Percentiles rank a stretch among this genome's conserved stretches.
Conservation (phyloP, 1,284 basidiomycete species). For the Papiliotrema nemorosa region DNA sequence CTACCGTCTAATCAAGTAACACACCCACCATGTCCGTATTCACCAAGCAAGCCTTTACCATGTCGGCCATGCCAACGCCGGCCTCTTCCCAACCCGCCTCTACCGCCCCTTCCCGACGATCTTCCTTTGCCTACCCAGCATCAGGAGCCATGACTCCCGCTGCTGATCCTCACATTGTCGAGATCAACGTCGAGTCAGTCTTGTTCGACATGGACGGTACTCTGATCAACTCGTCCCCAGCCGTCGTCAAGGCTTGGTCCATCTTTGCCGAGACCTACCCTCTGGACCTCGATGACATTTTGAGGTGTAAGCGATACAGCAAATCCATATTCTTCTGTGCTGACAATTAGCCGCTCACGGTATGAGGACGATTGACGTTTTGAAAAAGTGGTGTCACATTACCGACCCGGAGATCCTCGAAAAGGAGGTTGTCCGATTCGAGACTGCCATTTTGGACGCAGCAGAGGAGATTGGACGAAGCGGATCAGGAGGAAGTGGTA, state of each 20-base stretch:
- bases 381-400: conserved; percentile 64
- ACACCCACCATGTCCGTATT: conserved; percentile 45
- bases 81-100: conserved; percentile 28
- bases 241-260: conserved; percentile 45
- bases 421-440: conserved; percentile 39
- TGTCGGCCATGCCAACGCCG: conserved; percentile 46
- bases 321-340: not conserved
- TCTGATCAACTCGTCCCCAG: conserved; percentile 46
- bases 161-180: conserved; percentile 59
- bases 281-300: conserved; percentile 43
- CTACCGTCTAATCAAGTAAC: conserved; percentile 1
- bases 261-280: conserved; percentile 40
- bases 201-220: conserved; percentile 50
- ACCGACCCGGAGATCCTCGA: conserved; percentile 58
- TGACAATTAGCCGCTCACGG: conserved; percentile 62
- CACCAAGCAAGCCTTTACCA: conserved; percentile 49
- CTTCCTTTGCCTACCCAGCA: conserved; percentile 31
- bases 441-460: conserved; percentile 42
- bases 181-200: conserved; percentile 47
- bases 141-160: conserved; percentile 66
- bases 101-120: conserved; percentile 29
- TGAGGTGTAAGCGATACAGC: conserved; percentile 35
- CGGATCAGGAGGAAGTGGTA: conserved; percentile 39
- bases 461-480: conserved; percentile 28
- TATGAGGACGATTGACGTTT: conserved; percentile 65